Evolutionary conservation across 768 basidiomycete genomes (phyloP), one percentile per base, ranked within the genome.

Genomic region (Mycena pura): DNA sequence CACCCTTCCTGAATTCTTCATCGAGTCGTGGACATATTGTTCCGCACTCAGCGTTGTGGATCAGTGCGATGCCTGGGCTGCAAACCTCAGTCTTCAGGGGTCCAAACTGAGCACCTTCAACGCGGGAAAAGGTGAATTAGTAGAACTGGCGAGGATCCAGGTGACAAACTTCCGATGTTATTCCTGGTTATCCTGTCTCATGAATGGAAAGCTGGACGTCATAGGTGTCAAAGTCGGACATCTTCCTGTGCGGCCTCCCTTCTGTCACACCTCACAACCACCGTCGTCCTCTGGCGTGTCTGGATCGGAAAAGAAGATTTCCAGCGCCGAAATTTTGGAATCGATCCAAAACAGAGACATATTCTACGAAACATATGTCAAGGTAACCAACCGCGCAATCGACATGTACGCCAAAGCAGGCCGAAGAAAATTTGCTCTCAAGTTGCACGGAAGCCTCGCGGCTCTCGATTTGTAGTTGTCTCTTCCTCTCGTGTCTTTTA

Each of bases 21-120:
- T 97, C 31, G 93, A 97, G 71, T 90, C 92, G 0, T 99, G 97
- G 97, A 90, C 85, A 31, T 98, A 94, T 74, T 93, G 92, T 17
- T 93, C 95, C 0, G 88, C 93, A 19, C 79, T 96, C 41, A 93
- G 89, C 63, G 87, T 90, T 41, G 86, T 95, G 25, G 88, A 93
- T 13, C 88, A 89, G 65, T 92, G 90, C 67, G 89, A 92, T 63
- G 73, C 75, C 2, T 95, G 94, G 92, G 82, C 83, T 11, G 72
- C 76, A n/a, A 64, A 73, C 1, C 74, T 79, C 59, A 77, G 80
- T 22, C 71, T 87, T 44, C 82, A 89, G 47, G 78, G 82, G 3
- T 56, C 78, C 2, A 70, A 79, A 10, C 71, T 85, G 17, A 75
- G 80, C 24, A 77, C 80, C 6, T 87, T 90, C 69, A 85, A 84